Conservation (phyloP, 805 yeast genomes). For the Nadsonia fulvescens region DNA sequence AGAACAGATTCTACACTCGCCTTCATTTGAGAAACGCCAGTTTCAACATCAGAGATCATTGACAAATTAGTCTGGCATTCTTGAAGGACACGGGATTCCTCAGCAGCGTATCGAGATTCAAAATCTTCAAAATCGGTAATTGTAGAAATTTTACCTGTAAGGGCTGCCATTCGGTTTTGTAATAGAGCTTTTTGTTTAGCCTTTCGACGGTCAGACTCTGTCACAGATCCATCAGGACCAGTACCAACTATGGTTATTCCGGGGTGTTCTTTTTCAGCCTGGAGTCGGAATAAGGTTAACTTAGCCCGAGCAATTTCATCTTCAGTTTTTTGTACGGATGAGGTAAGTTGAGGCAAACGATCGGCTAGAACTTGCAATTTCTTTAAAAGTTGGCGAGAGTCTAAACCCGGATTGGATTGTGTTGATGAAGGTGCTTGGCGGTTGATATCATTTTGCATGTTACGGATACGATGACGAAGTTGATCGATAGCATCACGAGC, state of each 20-base stretch:
- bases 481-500: conserved; percentile 41
- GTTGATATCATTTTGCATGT: conserved; percentile 23
- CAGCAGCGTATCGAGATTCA: conserved; percentile 24
- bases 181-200: conserved; percentile 65
- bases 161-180: conserved; percentile 78
- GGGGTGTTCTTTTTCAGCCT: conserved; percentile 46
- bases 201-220: conserved; percentile 66
- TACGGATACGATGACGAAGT: conserved; percentile 40
- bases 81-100: conserved; percentile 31
- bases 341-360: conserved; percentile 52
- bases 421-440: conserved; percentile 8
- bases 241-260: conserved; percentile 56
- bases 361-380: conserved; percentile 50
- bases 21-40: conserved; percentile 47
- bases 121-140: conserved; percentile 30
- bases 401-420: conserved; percentile 10
- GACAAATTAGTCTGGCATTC: conserved; percentile 39
- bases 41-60: conserved; percentile 53
- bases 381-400: conserved; percentile 32
- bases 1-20: conserved; percentile 27
- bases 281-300: conserved; percentile 40
- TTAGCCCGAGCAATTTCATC: conserved; percentile 49
- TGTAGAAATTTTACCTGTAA: conserved; percentile 53
- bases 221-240: conserved; percentile 73
- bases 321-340: conserved; percentile 45